A percentile compares a stretch with the other conserved stretches of the same genome.
phyloP scores from a whole-genome alignment of 1,139 yeast species.

The Geotrichum aggregatum region DNA sequence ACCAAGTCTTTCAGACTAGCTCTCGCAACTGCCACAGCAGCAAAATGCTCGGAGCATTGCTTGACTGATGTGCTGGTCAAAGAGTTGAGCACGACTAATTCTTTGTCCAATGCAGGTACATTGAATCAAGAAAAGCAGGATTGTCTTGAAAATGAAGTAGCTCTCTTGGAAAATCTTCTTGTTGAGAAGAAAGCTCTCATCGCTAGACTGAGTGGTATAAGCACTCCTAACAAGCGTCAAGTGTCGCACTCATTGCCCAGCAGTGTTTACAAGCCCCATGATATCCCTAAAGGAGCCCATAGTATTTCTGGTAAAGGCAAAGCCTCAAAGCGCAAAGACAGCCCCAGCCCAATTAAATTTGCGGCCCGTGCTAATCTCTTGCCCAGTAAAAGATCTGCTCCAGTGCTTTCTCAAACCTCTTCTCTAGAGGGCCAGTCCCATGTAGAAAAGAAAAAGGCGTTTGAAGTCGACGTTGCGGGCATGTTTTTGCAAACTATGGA shows the following conservation, averaged over 20 bases:
- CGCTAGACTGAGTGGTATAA: no score
- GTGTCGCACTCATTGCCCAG: no score
- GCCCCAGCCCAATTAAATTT: background rate
- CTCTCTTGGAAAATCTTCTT: background rate
- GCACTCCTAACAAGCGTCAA: no score
- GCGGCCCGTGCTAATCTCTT: background rate
- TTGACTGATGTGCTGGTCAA: background rate
- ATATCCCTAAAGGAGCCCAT: no score
- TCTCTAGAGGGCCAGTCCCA: no score
- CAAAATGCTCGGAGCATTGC: background rate
- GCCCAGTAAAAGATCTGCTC: conserved; percentile 1
- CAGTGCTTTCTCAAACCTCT: background rate
- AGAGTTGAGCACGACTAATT: no score
- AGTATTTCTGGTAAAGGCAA: background rate
- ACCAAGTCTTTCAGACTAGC: background rate
- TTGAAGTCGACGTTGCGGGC: background rate
- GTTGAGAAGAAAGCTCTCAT: background rate
- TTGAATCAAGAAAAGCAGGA: background rate
- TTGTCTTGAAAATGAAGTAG: background rate
- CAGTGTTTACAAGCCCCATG: no score
- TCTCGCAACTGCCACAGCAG: background rate
- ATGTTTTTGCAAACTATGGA: background rate
- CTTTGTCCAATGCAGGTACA: no score
- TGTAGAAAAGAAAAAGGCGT: background rate
- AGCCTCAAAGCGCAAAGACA: background rate